Evolutionary conservation across 1,139 yeast genomes (phyloP).

Genomic region (Suhomyces wounanorum): DNA sequence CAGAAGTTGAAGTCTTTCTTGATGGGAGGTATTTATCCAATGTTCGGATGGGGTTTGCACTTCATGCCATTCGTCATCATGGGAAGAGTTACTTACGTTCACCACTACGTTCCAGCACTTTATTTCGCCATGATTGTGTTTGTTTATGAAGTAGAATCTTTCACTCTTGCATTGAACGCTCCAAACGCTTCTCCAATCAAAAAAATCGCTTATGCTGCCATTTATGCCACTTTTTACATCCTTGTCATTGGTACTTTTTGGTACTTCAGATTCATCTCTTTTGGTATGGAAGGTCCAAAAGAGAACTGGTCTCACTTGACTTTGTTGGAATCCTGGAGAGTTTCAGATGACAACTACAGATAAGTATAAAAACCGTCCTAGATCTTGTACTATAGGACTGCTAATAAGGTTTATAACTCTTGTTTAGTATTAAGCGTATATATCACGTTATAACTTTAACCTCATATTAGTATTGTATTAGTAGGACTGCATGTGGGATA

Average conservation of each 20-base stretch:
- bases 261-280: constrained; percentile 74
- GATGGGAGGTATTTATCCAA: constrained; percentile 89
- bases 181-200: constrained; percentile 24
- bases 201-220: constrained; percentile 30
- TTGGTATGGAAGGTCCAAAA: constrained; percentile 89
- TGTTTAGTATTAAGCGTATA: background rate
- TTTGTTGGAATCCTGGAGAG: constrained; percentile 75
- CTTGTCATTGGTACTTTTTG: constrained; percentile 67
- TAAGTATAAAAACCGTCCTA: constrained; percentile 5
- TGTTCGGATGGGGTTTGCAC: constrained; percentile 95
- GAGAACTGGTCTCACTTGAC: constrained; percentile 68
- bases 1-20: constrained; percentile 38
- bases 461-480: too few relatives aligned
- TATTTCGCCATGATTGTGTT: constrained; percentile 90
- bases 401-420: constrained; percentile 3
- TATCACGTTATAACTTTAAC: background rate
- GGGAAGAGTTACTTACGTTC: constrained; percentile 98
- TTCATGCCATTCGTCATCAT: constrained; percentile 86
- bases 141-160: constrained; percentile 71
- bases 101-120: constrained; percentile 94
- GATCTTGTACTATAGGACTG: constrained; percentile 1
- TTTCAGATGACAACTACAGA: constrained; percentile 39
- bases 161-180: constrained; percentile 47
- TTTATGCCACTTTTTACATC: constrained; percentile 51
- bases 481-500: too few relatives aligned